A percentile compares a stretch with the other conserved stretches of the same genome.
Conservation (phyloP, 2,329 filamentous ascomycete species). For the Xylaria sp. region DNA sequence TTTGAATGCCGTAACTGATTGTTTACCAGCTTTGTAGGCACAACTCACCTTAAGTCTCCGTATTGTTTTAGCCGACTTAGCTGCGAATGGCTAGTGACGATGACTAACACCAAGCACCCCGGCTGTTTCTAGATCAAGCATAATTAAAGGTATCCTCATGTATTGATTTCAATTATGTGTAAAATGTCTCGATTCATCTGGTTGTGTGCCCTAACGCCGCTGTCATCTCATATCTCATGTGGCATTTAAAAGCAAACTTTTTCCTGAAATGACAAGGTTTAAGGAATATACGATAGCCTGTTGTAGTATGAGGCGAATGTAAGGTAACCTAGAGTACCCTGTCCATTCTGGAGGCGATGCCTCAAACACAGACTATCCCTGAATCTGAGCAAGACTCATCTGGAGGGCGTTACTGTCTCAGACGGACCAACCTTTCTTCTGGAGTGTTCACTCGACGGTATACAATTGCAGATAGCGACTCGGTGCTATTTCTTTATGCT, state of each 20-base stretch:
- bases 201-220: not conserved
- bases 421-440: not conserved
- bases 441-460: too few species aligned
- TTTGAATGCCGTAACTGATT: not conserved
- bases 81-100: not conserved
- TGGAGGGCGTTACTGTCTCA: too few species aligned
- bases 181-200: conserved; percentile 11
- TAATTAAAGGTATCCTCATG: not conserved
- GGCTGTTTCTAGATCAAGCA: not conserved
- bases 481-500: not conserved
- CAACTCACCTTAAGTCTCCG: not conserved
- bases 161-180: not conserved
- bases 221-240: not conserved
- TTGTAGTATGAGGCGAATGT: not conserved
- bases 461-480: not conserved
- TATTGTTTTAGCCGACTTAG: too few species aligned
- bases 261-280: not conserved
- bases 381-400: not conserved
- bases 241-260: not conserved
- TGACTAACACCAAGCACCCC: not conserved
- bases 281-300: not conserved
- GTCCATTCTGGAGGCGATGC: not conserved
- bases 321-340: not conserved
- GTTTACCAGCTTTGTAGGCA: not conserved
- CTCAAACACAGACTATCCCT: not conserved